Evolutionary conservation across 352 stramenopile species (phyloP), one percentile per base, ranked within the genome.

Genomic region (Globisporangium camurandrum): DNA sequence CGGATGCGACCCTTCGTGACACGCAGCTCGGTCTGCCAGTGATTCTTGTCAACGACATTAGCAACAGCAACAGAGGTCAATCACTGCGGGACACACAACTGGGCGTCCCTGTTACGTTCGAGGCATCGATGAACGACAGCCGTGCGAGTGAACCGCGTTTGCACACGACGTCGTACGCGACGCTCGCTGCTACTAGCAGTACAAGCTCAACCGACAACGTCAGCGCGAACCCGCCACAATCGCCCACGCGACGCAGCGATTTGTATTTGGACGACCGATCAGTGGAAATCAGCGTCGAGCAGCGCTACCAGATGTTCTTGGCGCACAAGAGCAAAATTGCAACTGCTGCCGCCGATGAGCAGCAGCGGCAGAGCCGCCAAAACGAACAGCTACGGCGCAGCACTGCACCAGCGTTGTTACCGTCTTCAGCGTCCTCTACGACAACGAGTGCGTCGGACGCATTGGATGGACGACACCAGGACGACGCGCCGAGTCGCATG

Each of bases 1-100:
- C 10, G 5, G 47, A 11, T 16, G 24, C 37, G 11, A 54, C 20
- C 19, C 36, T 54, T 11, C 48, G 48, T 11, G 26, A n/a, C 14
- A 54, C 48, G 17, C 48, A 54, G 28, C 44, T 54, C 26, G 48
- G 48, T 4, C 19, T 54, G 14, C 48, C 48, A 9, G 48, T 54
- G 26, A 46, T 54, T 20, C 48, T 54, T 12, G 27, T 46, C n/a
- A 26, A 54, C 26, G 20, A 47, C n/a, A 54, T n/a, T n/a, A n/a
- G n/a, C n/a, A n/a, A n/a, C n/a, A n/a, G n/a, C n/a, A n/a, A n/a
- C n/a, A n/a, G n/a, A n/a, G n/a, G n/a, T n/a, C n/a, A 46, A 20
- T 16, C 48, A 11, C 24, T 54, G 24, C 48, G 48, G 14, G 48
- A 41, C 4, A 54, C 48, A 7, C 48, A 54, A 14, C 26, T 54